Percentiles rank a stretch among this genome's conserved stretches.
phyloP scores from a whole-genome alignment of 164 flowering plant genomes.

The Sedum album region DNA sequence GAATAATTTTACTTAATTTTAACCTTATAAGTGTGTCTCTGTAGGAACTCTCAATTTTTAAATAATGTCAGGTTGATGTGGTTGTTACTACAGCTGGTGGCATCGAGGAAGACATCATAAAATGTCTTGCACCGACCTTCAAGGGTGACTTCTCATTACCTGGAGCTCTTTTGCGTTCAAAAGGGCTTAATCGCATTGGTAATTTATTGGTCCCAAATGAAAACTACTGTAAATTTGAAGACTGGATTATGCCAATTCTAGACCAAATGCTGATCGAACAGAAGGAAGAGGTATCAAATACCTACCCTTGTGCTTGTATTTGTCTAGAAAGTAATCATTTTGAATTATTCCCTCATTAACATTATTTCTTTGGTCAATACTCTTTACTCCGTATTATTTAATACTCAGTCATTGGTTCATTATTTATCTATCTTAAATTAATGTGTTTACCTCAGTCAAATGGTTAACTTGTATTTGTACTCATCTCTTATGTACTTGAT shows the following conservation, averaged over 20 bases:
- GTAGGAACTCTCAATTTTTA: neutral
- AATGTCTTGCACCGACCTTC: constrained; percentile 91
- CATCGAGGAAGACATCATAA: constrained; percentile 89
- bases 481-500: neutral
- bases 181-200: constrained; percentile 92
- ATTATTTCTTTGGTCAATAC: too few relatives aligned
- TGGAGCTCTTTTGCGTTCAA: constrained; percentile 74
- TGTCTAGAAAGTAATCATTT: too few relatives aligned
- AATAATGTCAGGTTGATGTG: constrained; percentile 72
- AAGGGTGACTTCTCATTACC: constrained; percentile 79
- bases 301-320: too few relatives aligned
- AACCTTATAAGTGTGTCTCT: neutral
- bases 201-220: constrained; percentile 93
- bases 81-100: constrained; percentile 96
- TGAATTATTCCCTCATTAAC: too few relatives aligned
- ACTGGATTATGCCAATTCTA: constrained; percentile 90
- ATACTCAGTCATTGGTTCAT: too few relatives aligned
- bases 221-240: constrained; percentile 97
- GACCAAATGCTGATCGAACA: constrained; percentile 91
- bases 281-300: constrained; percentile 48
- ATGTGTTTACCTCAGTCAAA: too few relatives aligned
- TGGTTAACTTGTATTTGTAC: neutral
- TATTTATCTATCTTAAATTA: too few relatives aligned
- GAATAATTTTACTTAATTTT: too few relatives aligned
- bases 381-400: too few relatives aligned